A percentile compares a stretch with the other conserved stretches of the same genome.
These are phyloP conservation scores for Monilinia fructicola DNA, from an alignment of 2,329 filamentous ascomycete genomes.

Conservation along the genomic window DNA sequence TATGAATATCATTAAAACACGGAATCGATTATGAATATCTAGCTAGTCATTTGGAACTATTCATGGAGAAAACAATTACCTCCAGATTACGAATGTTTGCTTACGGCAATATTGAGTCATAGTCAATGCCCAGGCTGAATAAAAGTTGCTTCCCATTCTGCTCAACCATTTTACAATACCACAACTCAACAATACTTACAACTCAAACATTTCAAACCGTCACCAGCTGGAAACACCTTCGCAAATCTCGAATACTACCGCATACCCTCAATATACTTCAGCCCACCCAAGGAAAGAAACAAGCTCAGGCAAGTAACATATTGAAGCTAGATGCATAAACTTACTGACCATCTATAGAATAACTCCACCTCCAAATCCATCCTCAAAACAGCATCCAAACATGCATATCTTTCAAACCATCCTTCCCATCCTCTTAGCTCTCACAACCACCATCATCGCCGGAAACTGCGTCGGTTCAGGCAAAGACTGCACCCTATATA, in stretches of 20 bases:
- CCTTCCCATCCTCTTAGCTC: not conserved
- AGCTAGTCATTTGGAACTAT: too few relatives aligned
- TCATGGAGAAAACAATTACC: too few relatives aligned
- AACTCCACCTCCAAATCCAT: too few relatives aligned
- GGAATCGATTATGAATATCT: too few relatives aligned
- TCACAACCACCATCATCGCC: not conserved
- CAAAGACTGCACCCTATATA: not conserved
- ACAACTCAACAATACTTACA: not conserved
- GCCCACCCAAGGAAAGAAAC: not conserved
- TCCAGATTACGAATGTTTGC: too few relatives aligned
- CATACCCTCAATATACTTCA: not conserved
- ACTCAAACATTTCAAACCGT: not conserved
- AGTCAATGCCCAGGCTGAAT: not conserved
- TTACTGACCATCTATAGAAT: not conserved
- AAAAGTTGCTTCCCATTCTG: not conserved
- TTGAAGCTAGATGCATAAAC: not conserved
- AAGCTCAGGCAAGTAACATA: not conserved
- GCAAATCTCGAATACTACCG: not conserved
- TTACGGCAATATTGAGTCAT: too few relatives aligned
- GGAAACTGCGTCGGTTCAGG: not conserved
- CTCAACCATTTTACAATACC: not conserved
- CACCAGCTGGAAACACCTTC: not conserved
- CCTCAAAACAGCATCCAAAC: not conserved
- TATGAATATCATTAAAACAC: too few relatives aligned
- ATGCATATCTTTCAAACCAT: not conserved